Conservation (phyloP, 352 stramenopile species). For the Phytopythium cucurbitacearum region DNA sequence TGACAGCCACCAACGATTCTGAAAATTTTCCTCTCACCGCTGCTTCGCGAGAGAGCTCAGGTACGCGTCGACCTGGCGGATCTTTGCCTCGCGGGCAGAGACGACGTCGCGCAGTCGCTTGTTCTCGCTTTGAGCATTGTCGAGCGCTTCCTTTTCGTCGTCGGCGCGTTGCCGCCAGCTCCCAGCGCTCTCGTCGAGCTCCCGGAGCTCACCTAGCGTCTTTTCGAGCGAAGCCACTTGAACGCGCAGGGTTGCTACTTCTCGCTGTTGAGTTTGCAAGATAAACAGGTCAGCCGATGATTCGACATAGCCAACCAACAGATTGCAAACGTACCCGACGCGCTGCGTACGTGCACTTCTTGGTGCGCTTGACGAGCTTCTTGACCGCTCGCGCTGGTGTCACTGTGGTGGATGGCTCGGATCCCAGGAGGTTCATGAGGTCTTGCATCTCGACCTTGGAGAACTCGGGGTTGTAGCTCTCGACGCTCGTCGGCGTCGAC, state of each 20-base stretch:
- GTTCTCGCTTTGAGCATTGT: slow-evolving; percentile 33
- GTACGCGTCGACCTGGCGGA: slow-evolving; percentile 31
- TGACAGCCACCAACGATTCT: no score
- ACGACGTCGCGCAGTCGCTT: slow-evolving; percentile 35
- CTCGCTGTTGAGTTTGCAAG: slow-evolving; percentile 18
- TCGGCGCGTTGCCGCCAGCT: slow-evolving; percentile 15
- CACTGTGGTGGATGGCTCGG: slow-evolving; percentile 6
- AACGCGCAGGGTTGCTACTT: slow-evolving; percentile 36
- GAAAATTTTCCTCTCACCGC: background rate
- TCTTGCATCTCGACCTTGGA: slow-evolving; percentile 30
- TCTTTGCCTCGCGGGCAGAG: slow-evolving; percentile 33
- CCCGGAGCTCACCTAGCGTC: slow-evolving; percentile 26
- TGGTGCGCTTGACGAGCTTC: slow-evolving; percentile 31
- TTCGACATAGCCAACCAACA: background rate
- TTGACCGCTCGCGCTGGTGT: slow-evolving; percentile 13
- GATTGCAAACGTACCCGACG: slow-evolving; percentile 25
- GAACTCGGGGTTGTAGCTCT: slow-evolving; percentile 27
- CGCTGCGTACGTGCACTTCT: slow-evolving; percentile 62
- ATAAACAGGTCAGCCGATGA: slow-evolving; percentile 1
- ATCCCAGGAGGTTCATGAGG: slow-evolving; percentile 29
- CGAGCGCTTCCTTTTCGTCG: slow-evolving; percentile 23
- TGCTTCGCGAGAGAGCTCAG: slow-evolving; percentile 12
- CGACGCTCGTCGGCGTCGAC: slow-evolving; percentile 29
- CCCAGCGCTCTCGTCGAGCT: slow-evolving; percentile 6
- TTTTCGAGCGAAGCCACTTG: slow-evolving; percentile 31